Evolutionary conservation across 2,329 filamentous ascomycete species (phyloP).

Genomic region (Penicillium polonicum): DNA sequence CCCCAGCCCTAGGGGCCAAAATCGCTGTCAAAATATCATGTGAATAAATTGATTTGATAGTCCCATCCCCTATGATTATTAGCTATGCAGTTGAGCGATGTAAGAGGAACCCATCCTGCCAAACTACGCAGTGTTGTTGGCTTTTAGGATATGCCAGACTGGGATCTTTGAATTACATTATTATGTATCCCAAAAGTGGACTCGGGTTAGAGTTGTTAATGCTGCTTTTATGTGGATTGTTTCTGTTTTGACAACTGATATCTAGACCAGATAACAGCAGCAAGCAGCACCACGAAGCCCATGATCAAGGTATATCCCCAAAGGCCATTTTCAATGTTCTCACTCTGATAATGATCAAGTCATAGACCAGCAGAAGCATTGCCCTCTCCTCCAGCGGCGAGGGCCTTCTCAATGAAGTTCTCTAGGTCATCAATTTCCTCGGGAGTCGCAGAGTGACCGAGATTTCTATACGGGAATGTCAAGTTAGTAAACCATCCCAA

Average conservation of each 20-base stretch:
- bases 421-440: constrained; percentile 83
- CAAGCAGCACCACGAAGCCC: constrained; percentile 27
- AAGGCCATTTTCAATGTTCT: neutral
- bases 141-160: neutral
- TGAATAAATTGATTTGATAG: too few relatives aligned
- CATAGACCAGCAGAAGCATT: constrained; percentile 33
- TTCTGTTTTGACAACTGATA: neutral
- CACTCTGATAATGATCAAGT: constrained; percentile 25
- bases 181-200: neutral
- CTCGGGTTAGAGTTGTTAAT: neutral
- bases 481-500: constrained; percentile 10
- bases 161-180: neutral
- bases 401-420: constrained; percentile 54
- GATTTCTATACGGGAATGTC: constrained; percentile 49
- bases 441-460: constrained; percentile 73
- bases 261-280: constrained; percentile 25
- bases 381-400: constrained; percentile 49
- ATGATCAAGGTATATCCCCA: constrained; percentile 24
- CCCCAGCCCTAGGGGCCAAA: too few relatives aligned
- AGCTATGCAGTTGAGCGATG: neutral
- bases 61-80: neutral
- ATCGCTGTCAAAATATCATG: too few relatives aligned
- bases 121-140: neutral
- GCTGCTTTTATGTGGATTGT: neutral
- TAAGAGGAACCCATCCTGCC: neutral